Conservation (phyloP, 768 basidiomycete genomes). For the Collybiopsis confluens region DNA sequence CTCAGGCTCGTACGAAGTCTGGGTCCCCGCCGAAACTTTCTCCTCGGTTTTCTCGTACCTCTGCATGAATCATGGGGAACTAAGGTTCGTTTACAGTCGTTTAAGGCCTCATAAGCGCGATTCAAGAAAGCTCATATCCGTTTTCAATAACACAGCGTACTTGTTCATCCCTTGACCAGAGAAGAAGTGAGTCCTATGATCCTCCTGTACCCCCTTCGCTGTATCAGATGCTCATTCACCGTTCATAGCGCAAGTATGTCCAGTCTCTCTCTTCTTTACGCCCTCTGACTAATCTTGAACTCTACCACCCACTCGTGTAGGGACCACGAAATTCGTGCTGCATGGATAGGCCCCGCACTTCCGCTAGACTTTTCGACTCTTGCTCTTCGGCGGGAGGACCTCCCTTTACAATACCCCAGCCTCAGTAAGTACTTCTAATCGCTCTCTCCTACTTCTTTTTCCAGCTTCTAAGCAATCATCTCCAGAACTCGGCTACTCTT, state of each 20-base stretch:
- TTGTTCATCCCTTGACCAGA: conserved; percentile 71
- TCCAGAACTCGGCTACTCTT: conserved; percentile 69
- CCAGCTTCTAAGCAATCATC: not conserved
- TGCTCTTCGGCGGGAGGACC: conserved; percentile 41
- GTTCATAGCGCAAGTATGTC: conserved; percentile 47
- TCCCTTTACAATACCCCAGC: conserved; percentile 68
- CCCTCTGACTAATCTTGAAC: not conserved
- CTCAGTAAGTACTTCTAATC: conserved; percentile 41
- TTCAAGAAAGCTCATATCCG: too few species aligned
- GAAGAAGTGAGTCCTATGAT: conserved; percentile 60
- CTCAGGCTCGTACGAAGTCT: conserved; percentile 76
- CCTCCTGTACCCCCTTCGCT: not conserved
- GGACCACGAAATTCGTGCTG: conserved; percentile 65
- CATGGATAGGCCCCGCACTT: conserved; percentile 73
- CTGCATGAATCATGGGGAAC: conserved; percentile 56
- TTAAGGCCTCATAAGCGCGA: too few species aligned
- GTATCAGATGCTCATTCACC: conserved; percentile 3
- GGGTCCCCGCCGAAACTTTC: conserved; percentile 75
- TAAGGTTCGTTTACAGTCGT: conserved; percentile 59
- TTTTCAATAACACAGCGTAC: conserved; percentile 41
- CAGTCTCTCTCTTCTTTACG: not conserved
- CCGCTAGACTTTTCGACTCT: conserved; percentile 61
- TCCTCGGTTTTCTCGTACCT: conserved; percentile 74
- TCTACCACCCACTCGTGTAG: conserved; percentile 24
- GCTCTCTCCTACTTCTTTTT: not conserved